Evolutionary conservation across 345 rosid genomes (phyloP).

Genomic region (Salix suchowensis): DNA sequence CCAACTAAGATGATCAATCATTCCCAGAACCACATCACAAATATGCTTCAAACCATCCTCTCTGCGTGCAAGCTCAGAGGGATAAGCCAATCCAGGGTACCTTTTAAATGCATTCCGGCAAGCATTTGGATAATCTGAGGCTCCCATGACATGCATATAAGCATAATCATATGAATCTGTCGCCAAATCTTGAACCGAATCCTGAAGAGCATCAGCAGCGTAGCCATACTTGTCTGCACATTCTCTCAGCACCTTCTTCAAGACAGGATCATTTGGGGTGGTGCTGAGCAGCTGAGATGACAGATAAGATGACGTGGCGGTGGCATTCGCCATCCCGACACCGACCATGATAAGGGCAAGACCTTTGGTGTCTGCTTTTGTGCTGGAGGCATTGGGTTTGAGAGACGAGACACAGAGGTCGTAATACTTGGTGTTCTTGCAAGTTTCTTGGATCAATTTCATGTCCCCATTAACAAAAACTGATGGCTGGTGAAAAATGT

Average conservation of each 20-base stretch:
- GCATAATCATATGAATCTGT: slow-evolving; percentile 62
- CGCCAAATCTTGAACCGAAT: slow-evolving; percentile 42
- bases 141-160: slow-evolving; percentile 62
- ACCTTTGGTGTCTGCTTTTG: slow-evolving; percentile 53
- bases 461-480: slow-evolving; percentile 21
- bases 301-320: slow-evolving; percentile 59
- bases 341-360: slow-evolving; percentile 58
- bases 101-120: slow-evolving; percentile 59
- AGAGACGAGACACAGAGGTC: slow-evolving; percentile 72
- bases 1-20: slow-evolving; percentile 44
- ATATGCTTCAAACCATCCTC: slow-evolving; percentile 64
- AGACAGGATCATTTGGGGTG: slow-evolving; percentile 18
- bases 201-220: slow-evolving; percentile 54
- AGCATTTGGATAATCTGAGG: slow-evolving; percentile 62
- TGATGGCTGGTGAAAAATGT: background rate
- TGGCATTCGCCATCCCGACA: slow-evolving; percentile 57
- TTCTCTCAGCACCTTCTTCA: slow-evolving; percentile 42
- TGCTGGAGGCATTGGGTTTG: slow-evolving; percentile 54
- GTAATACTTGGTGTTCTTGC: slow-evolving; percentile 62
- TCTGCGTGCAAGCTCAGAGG: slow-evolving; percentile 51
- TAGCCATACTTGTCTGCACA: slow-evolving; percentile 65
- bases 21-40: slow-evolving; percentile 64
- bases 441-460: slow-evolving; percentile 52
- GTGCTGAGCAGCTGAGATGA: slow-evolving; percentile 32
- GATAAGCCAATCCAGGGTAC: slow-evolving; percentile 45